Conservation (phyloP, 139 green algal species). For the Chlamydomonas eustigma region DNA sequence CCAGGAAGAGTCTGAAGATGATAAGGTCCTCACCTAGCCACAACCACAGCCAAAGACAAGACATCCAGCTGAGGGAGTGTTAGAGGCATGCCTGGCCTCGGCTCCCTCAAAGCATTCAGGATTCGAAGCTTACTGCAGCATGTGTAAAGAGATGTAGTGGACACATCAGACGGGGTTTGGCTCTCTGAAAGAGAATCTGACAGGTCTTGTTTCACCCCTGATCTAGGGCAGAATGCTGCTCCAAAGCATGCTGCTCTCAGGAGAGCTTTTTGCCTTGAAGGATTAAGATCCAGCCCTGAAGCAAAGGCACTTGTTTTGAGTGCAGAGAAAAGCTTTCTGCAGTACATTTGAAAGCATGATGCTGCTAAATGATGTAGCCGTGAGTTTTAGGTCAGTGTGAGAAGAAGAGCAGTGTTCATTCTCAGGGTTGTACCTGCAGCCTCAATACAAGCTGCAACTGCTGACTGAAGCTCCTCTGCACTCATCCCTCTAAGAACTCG, state of each 20-base stretch:
- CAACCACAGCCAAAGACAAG: conserved; percentile 46
- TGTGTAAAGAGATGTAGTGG: conserved; percentile 26
- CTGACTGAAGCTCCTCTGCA: conserved; percentile 37
- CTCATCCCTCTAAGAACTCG: conserved; percentile 47
- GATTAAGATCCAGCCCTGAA: conserved; percentile 30
- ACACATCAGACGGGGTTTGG: too few species aligned
- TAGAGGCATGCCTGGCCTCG: conserved; percentile 68
- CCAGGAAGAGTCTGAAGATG: background rate
- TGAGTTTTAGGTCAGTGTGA: too few species aligned
- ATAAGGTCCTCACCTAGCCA: conserved; percentile 1
- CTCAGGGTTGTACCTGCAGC: conserved; percentile 45
- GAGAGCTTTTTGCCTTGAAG: conserved; percentile 37
- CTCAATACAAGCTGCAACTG: conserved; percentile 56
- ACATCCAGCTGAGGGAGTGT: conserved; percentile 69
- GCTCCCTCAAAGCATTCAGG: conserved; percentile 69
- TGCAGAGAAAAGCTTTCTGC: too few species aligned
- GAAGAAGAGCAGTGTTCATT: too few species aligned
- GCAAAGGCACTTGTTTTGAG: too few species aligned
- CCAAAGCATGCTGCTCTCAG: conserved; percentile 67
- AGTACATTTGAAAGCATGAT: too few species aligned
- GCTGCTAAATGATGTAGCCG: too few species aligned
- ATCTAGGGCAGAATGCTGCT: conserved; percentile 49
- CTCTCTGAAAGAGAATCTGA: too few species aligned
- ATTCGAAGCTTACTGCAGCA: conserved; percentile 60
- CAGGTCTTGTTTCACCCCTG: too few species aligned